phyloP scores from a whole-genome alignment of 331 rosid species.

The Quercus phellos region DNA sequence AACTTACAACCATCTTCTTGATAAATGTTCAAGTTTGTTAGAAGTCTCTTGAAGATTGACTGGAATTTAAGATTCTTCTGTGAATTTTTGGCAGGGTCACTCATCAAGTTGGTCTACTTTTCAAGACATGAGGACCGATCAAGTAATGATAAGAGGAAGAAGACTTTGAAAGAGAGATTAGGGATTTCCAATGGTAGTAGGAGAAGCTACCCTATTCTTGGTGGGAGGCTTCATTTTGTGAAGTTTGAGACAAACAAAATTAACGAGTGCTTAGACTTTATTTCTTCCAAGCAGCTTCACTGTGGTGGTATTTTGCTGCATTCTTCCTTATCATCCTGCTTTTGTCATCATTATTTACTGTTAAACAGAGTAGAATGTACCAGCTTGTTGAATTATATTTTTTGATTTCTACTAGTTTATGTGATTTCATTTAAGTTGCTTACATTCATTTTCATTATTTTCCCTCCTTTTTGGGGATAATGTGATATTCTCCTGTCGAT shows the following conservation, averaged over 20 bases:
- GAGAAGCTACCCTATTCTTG: constrained; percentile 85
- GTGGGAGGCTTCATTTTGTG: constrained; percentile 96
- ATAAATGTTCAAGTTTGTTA: not conserved
- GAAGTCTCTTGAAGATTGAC: constrained; percentile 8
- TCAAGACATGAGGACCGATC: constrained; percentile 72
- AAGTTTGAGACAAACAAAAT: constrained; percentile 86
- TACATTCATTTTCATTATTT: not conserved
- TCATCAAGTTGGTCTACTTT: constrained; percentile 85
- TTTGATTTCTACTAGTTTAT: not conserved
- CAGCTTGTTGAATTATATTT: not conserved
- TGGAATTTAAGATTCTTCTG: constrained; percentile 4
- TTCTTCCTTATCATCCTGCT: not conserved
- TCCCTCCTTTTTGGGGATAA: not conserved
- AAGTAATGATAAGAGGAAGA: constrained; percentile 57
- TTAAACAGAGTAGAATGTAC: not conserved
- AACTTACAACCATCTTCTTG: not conserved
- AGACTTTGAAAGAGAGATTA: constrained; percentile 44
- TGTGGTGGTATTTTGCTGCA: constrained; percentile 46
- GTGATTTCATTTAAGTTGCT: not conserved
- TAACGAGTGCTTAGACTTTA: constrained; percentile 80
- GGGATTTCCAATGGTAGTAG: constrained; percentile 59
- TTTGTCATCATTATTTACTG: not conserved
- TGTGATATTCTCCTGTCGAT: constrained; percentile 5
- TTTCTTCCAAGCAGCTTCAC: constrained; percentile 77
- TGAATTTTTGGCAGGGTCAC: constrained; percentile 55